These are phyloP conservation scores for Acacia confusa DNA, from an alignment of 306 rosid species.

Conservation along the genomic window DNA sequence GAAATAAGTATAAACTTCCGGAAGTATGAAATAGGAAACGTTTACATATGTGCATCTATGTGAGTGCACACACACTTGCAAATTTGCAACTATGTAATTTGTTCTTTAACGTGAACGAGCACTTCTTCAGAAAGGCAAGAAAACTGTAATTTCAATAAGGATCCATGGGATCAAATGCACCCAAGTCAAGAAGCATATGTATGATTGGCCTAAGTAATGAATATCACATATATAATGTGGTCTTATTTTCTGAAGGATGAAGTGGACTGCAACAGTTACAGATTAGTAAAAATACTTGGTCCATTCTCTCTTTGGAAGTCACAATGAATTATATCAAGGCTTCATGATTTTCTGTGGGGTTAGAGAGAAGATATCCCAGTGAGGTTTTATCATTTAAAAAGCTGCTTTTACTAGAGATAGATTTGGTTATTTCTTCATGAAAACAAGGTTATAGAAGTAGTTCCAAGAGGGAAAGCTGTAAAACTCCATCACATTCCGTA, in stretches of 20 bases:
- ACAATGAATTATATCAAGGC: background rate
- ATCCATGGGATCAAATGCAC: background rate
- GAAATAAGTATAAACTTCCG: conserved; percentile 5
- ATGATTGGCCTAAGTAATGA: conserved; percentile 8
- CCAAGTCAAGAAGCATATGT: background rate
- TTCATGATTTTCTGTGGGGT: background rate
- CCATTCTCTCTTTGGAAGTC: background rate
- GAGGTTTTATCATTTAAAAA: background rate
- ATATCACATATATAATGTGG: background rate
- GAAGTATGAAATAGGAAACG: conserved; percentile 16
- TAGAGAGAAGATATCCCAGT: background rate
- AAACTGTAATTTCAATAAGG: background rate
- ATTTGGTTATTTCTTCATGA: background rate
- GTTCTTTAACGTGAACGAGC: conserved; percentile 17
- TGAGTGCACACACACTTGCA: background rate
- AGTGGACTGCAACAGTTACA: background rate
- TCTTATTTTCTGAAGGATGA: background rate
- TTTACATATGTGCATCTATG: background rate
- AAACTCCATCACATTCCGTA: background rate
- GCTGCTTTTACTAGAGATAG: background rate
- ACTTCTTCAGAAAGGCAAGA: background rate
- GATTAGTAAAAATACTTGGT: background rate
- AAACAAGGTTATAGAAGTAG: background rate
- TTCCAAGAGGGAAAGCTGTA: background rate
- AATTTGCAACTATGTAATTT: conserved; percentile 6